Conservation (phyloP, 257 asterid genomes). For the Avicennia marina region DNA sequence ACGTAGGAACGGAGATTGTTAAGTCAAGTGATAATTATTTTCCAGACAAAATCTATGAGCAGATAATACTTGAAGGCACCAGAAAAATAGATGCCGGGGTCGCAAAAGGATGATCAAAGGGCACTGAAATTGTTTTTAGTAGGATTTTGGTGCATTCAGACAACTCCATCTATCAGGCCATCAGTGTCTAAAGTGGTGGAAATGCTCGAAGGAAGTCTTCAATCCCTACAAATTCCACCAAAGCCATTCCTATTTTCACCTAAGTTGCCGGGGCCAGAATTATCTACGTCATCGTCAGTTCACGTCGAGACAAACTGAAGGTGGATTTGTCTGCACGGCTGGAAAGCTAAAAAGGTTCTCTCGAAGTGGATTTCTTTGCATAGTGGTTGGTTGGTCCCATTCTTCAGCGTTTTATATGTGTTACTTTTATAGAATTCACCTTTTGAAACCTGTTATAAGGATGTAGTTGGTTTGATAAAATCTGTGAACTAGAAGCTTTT, state of each 20-base stretch:
- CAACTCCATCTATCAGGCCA: slow-evolving; percentile 19
- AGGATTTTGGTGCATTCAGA: slow-evolving; percentile 41
- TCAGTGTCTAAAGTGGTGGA: slow-evolving; percentile 30
- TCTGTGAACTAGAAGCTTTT: too few species aligned
- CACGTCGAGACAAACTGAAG: too few species aligned
- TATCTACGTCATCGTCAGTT: too few species aligned
- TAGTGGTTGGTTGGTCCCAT: too few species aligned
- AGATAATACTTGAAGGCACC: slow-evolving; percentile 13
- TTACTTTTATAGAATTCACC: too few species aligned
- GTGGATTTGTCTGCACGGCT: too few species aligned
- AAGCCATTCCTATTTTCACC: slow-evolving; percentile 19
- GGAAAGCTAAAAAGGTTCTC: too few species aligned
- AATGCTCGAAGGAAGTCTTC: slow-evolving; percentile 28
- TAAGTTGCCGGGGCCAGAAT: background rate
- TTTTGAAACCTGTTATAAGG: too few species aligned
- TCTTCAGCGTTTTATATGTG: too few species aligned
- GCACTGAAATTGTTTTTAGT: slow-evolving; percentile 34
- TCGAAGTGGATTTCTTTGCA: too few species aligned
- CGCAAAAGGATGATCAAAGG: slow-evolving; percentile 27
- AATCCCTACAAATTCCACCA: slow-evolving; percentile 29
- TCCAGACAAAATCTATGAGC: slow-evolving; percentile 35
- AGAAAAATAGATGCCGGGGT: slow-evolving; percentile 3
- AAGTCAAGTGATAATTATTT: slow-evolving; percentile 35
- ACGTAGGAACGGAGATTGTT: background rate
- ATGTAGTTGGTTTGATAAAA: too few species aligned